A percentile compares a stretch with the other conserved stretches of the same genome.
Evolutionary conservation across 1,284 basidiomycete genomes (phyloP).

Genomic region (Marasmius fiardii): DNA sequence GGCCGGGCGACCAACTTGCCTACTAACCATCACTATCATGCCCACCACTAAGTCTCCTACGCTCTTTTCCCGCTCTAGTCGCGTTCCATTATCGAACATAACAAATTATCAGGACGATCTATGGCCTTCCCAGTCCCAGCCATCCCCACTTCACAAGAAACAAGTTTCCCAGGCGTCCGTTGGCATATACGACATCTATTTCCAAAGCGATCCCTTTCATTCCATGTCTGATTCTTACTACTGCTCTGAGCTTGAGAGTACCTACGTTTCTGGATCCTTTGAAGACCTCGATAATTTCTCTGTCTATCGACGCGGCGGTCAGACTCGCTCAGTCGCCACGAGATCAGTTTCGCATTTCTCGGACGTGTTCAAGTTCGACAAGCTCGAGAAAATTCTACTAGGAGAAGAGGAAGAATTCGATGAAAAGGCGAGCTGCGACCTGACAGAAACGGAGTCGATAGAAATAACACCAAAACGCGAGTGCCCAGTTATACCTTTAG

Average conservation of each 20-base stretch:
- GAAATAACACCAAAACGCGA: not conserved
- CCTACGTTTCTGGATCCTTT: not conserved
- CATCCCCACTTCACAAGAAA: no score
- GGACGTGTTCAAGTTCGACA: no score
- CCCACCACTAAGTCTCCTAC: not conserved
- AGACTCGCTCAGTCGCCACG: not conserved
- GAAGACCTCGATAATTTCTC: slow-evolving; percentile 4
- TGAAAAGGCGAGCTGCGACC: no score
- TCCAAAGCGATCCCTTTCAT: not conserved
- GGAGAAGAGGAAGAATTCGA: no score
- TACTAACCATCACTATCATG: not conserved
- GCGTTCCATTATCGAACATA: not conserved
- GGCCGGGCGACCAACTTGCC: no score
- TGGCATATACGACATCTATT: not conserved
- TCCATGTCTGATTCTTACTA: slow-evolving; percentile 1
- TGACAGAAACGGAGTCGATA: not conserved
- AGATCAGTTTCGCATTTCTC: not conserved
- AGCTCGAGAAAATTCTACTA: not conserved
- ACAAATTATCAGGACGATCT: not conserved
- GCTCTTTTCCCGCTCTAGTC: not conserved
- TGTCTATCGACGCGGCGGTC: not conserved
- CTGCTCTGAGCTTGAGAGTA: not conserved
- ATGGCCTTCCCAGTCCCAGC: not conserved
- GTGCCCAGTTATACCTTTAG: not conserved
- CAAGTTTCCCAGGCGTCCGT: not conserved